A percentile compares a stretch with the other conserved stretches of the same genome.
These are phyloP conservation scores for Globisporangium nagaii DNA, from an alignment of 352 stramenopile genomes.

Conservation along the genomic window DNA sequence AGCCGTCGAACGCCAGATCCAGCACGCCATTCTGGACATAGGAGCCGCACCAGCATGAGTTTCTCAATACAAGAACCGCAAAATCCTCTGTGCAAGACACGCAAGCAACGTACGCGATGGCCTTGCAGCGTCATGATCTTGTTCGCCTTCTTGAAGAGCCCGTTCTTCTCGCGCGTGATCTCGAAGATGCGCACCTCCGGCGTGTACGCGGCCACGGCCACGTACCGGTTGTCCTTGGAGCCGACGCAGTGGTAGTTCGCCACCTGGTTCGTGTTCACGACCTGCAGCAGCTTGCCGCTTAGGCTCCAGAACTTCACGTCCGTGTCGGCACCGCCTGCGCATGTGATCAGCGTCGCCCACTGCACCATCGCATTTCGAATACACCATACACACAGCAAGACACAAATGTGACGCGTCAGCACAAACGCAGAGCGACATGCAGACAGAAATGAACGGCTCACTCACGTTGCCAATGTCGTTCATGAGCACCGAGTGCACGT, in stretches of 20 bases:
- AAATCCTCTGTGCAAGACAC: too few species aligned
- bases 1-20: constrained; percentile 74
- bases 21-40: constrained; percentile 54
- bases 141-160: constrained; percentile 74
- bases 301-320: constrained; percentile 83
- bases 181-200: constrained; percentile 83
- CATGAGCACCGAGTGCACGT: constrained; percentile 79
- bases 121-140: constrained; percentile 83
- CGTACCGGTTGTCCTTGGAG: constrained; percentile 80
- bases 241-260: constrained; percentile 74
- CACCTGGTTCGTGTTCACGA: constrained; percentile 78
- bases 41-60: too few species aligned
- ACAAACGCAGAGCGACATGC: too few species aligned
- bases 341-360: constrained; percentile 78
- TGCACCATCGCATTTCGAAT: constrained; percentile 7
- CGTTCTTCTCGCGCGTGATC: constrained; percentile 69
- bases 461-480: constrained; percentile 70
- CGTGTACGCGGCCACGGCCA: constrained; percentile 75
- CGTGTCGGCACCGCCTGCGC: constrained; percentile 57
- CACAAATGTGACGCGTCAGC: too few species aligned
- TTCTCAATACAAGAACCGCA: too few species aligned
- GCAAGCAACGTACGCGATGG: constrained; percentile 41
- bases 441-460: background rate
- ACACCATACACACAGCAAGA: background rate
- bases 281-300: constrained; percentile 56